Conservation (phyloP, 208 protist genomes). For the Wallacemonas rigidus region DNA sequence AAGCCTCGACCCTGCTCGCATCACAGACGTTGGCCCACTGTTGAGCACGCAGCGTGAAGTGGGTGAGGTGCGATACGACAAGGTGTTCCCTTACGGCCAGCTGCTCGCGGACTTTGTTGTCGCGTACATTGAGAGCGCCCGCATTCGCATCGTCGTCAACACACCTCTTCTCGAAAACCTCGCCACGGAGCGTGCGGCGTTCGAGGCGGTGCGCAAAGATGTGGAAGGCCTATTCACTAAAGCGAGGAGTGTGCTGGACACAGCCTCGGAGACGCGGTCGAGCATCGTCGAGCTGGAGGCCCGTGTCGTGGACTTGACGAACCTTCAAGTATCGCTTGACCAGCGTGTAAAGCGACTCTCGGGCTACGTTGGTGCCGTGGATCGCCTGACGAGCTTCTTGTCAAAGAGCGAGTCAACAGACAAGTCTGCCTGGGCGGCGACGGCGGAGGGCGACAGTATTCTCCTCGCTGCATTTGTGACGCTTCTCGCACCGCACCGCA, state of each 20-base stretch:
- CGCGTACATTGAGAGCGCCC: slow-evolving; percentile 43
- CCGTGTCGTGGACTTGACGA: slow-evolving; percentile 14
- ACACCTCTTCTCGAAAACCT: slow-evolving; percentile 26
- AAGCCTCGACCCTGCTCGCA: slow-evolving; percentile 36
- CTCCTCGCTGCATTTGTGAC: slow-evolving; percentile 68
- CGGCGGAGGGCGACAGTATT: slow-evolving; percentile 59
- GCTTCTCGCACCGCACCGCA: slow-evolving; percentile 43
- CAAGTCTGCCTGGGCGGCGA: slow-evolving; percentile 27
- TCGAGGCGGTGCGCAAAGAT: slow-evolving; percentile 23
- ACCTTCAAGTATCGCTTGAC: slow-evolving; percentile 19
- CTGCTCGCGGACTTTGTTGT: slow-evolving; percentile 58
- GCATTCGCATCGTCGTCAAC: slow-evolving; percentile 19
- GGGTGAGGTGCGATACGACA: slow-evolving; percentile 49
- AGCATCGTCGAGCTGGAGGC: slow-evolving; percentile 18
- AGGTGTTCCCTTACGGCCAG: slow-evolving; percentile 45
- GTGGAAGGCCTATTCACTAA: slow-evolving; percentile 24
- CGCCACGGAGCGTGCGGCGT: slow-evolving; percentile 23
- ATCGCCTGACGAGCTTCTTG: slow-evolving; percentile 66
- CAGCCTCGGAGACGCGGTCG: slow-evolving; percentile 5
- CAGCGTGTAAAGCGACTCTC: slow-evolving; percentile 44
- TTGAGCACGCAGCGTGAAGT: slow-evolving; percentile 34
- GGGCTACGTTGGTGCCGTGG: slow-evolving; percentile 60
- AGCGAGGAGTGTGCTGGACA: slow-evolving; percentile 17
- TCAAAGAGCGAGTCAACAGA: slow-evolving; percentile 21
- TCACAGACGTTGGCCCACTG: slow-evolving; percentile 43